Conservation (phyloP, 352 stramenopile genomes). For the Globisporangium echinulatum region DNA sequence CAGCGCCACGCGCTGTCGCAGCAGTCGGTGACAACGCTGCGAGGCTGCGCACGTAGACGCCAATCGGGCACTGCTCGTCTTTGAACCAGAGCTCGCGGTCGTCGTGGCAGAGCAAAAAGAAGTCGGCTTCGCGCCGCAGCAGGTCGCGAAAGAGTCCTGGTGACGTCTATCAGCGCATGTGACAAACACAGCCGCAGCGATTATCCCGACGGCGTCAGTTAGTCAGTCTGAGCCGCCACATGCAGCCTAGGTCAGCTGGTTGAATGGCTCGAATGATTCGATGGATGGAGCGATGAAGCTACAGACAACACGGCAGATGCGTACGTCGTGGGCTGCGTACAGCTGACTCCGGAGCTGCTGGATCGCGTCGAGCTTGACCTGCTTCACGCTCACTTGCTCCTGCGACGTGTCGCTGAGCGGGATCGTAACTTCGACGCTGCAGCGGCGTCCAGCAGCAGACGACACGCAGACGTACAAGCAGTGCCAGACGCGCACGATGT, state of each 20-base stretch:
- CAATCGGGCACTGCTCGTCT: conserved; percentile 40
- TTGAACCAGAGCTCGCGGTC: conserved; percentile 39
- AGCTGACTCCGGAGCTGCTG: conserved; percentile 39
- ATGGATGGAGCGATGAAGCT: background rate
- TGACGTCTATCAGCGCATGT: conserved; percentile 4
- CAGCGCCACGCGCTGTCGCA: background rate
- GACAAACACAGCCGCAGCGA: background rate
- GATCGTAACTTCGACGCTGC: conserved; percentile 29
- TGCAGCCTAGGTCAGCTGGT: too few relatives aligned
- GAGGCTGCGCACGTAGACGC: conserved; percentile 29
- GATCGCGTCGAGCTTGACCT: conserved; percentile 57
- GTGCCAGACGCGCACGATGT: background rate
- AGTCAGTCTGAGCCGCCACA: too few relatives aligned
- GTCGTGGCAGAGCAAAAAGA: conserved; percentile 39
- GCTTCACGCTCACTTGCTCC: conserved; percentile 27
- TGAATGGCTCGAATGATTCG: too few relatives aligned
- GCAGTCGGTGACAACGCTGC: background rate
- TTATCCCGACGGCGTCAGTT: too few relatives aligned
- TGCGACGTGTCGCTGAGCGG: conserved; percentile 31
- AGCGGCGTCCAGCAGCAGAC: too few relatives aligned
- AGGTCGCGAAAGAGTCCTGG: conserved; percentile 18
- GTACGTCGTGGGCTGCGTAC: conserved; percentile 12
- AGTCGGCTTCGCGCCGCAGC: conserved; percentile 31
- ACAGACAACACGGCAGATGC: background rate
- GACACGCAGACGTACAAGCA: background rate